These are phyloP conservation scores for Schizosaccharomyces versatilis DNA, from an alignment of 1,139 yeast species.

Conservation along the genomic window DNA sequence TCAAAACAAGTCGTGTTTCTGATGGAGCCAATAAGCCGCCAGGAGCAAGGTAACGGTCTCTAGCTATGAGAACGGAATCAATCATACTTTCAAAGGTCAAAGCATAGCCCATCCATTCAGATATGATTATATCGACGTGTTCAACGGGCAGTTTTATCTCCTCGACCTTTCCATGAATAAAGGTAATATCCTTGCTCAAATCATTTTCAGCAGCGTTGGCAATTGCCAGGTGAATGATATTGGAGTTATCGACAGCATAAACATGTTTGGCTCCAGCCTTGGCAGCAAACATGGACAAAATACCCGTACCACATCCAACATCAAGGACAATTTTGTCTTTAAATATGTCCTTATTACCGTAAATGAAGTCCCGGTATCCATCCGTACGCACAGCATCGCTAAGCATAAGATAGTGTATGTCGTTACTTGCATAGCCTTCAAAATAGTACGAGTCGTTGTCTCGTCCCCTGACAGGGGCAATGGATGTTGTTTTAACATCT, in stretches of 20 bases:
- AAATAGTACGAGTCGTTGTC: slow-evolving; percentile 73
- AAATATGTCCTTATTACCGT: slow-evolving; percentile 71
- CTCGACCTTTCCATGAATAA: slow-evolving; percentile 82
- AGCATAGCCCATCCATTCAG: slow-evolving; percentile 99
- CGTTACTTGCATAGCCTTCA: slow-evolving; percentile 86
- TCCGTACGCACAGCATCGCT: slow-evolving; percentile 86
- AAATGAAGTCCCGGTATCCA: slow-evolving; percentile 79
- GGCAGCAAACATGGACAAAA: slow-evolving; percentile 36
- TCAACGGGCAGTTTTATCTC: slow-evolving; percentile 61
- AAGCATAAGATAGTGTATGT: slow-evolving; percentile 96
- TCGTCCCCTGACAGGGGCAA: slow-evolving; percentile 12
- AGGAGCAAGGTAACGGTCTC: slow-evolving; percentile 58
- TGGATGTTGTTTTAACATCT: neutral
- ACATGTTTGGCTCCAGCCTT: slow-evolving; percentile 39
- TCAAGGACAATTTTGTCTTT: slow-evolving; percentile 89
- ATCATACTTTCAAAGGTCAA: slow-evolving; percentile 90
- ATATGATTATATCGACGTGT: slow-evolving; percentile 77
- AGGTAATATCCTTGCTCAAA: slow-evolving; percentile 62
- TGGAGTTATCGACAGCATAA: slow-evolving; percentile 55
- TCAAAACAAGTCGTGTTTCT: slow-evolving; percentile 31
- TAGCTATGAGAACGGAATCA: slow-evolving; percentile 82
- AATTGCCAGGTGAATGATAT: slow-evolving; percentile 82
- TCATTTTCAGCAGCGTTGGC: slow-evolving; percentile 72
- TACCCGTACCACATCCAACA: slow-evolving; percentile 49
- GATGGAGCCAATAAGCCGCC: slow-evolving; percentile 31